Percentiles rank a stretch among this genome's conserved stretches.
Evolutionary conservation across 2,329 filamentous ascomycete species (phyloP).

Genomic region (Trichoderma oligosporum): DNA sequence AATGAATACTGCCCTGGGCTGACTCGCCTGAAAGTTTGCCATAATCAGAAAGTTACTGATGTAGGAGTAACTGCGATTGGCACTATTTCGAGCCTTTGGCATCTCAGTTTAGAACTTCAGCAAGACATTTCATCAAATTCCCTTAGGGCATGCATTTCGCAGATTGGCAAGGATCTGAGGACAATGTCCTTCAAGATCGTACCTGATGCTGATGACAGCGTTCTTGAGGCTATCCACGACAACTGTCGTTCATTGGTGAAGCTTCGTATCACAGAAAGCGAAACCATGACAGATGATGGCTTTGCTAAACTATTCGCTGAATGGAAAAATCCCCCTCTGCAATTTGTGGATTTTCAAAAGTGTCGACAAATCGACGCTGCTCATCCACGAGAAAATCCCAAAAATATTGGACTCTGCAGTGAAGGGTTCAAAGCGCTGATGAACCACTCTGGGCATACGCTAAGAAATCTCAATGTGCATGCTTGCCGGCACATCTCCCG

Average conservation of each 20-base stretch:
- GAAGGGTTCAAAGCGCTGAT: conserved; percentile 77
- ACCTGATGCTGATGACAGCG: conserved; percentile 59
- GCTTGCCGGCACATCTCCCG: conserved; percentile 78
- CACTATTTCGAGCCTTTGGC: conserved; percentile 60
- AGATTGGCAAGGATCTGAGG: conserved; percentile 61
- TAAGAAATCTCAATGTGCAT: conserved; percentile 71
- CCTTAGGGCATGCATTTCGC: conserved; percentile 58
- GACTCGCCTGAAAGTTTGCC: conserved; percentile 71
- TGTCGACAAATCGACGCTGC: conserved; percentile 73
- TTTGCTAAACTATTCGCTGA: conserved; percentile 68
- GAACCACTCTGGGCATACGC: conserved; percentile 67
- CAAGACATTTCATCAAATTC: conserved; percentile 52
- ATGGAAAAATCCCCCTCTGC: conserved; percentile 72
- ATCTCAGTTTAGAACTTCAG: conserved; percentile 69
- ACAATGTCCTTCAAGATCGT: conserved; percentile 76
- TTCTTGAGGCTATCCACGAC: conserved; percentile 67
- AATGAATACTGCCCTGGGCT: conserved; percentile 63
- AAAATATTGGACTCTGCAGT: conserved; percentile 69
- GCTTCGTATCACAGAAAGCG: conserved; percentile 76
- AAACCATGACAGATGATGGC: conserved; percentile 68
- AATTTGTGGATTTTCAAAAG: conserved; percentile 69
- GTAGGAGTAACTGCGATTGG: conserved; percentile 63
- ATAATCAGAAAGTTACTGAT: conserved; percentile 71
- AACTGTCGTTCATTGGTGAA: conserved; percentile 68
- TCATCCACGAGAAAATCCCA: conserved; percentile 61